Conservation (phyloP, 441 rosid genomes). For the Francoa sonchifolia region DNA sequence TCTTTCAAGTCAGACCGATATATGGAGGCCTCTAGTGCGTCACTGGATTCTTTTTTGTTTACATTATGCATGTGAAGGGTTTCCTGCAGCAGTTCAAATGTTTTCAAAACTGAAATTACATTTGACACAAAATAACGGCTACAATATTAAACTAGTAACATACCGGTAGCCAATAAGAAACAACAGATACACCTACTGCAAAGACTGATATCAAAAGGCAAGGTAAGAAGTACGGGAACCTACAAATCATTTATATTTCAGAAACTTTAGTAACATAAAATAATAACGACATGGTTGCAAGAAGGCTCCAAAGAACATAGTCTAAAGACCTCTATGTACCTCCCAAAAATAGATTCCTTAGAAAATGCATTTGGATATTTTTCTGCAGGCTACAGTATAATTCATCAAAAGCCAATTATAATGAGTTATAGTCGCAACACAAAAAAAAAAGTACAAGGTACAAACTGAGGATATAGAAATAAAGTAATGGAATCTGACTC, state of each 20-base stretch:
- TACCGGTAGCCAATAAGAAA: slow-evolving; percentile 31
- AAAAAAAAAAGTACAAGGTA: background rate
- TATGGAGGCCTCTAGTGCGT: slow-evolving; percentile 7
- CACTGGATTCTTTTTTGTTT: slow-evolving; percentile 6
- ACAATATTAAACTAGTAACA: slow-evolving; percentile 3
- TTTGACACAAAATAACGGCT: background rate
- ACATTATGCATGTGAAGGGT: slow-evolving; percentile 31
- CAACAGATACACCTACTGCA: slow-evolving; percentile 19
- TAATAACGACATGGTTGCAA: background rate
- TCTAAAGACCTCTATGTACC: slow-evolving; percentile 10
- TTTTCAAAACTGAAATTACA: background rate
- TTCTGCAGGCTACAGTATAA: slow-evolving; percentile 23
- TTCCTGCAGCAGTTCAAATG: slow-evolving; percentile 23
- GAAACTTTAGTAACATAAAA: slow-evolving; percentile 8
- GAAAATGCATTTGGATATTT: slow-evolving; percentile 25
- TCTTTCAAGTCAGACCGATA: slow-evolving; percentile 8
- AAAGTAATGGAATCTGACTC: background rate
- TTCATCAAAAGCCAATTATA: background rate
- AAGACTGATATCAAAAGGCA: slow-evolving; percentile 34
- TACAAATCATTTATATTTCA: slow-evolving; percentile 13
- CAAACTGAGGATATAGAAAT: background rate
- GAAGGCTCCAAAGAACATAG: background rate
- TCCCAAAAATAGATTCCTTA: slow-evolving; percentile 23
- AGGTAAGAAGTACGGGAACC: slow-evolving; percentile 47
- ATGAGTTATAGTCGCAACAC: background rate